Percentiles rank a stretch among this genome's conserved stretches.
These are phyloP conservation scores for Neonectria sp. DNA, from an alignment of 2,329 filamentous ascomycete species.

Conservation along the genomic window DNA sequence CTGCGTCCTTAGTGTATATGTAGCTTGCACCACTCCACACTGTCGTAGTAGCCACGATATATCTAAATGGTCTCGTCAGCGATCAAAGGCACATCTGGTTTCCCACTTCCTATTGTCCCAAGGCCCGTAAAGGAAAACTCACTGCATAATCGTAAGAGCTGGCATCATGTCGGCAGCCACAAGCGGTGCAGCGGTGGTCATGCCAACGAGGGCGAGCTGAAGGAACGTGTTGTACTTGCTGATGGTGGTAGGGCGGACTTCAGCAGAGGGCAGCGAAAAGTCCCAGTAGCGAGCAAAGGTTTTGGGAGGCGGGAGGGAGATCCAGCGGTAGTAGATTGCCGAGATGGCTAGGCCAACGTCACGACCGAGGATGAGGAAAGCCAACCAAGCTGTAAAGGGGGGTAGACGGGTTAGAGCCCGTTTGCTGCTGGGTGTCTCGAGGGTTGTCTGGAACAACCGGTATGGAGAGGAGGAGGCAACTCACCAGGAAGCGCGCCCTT, in stretches of 20 bases:
- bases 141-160: constrained; percentile 76
- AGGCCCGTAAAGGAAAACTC: constrained; percentile 52
- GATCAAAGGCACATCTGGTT: background rate
- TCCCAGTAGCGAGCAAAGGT: constrained; percentile 97
- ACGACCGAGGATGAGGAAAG: constrained; percentile 89
- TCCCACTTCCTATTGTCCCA: background rate
- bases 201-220: constrained; percentile 88
- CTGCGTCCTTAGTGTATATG: constrained; percentile 89
- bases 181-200: constrained; percentile 85
- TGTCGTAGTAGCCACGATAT: constrained; percentile 89
- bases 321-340: constrained; percentile 96
- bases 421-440: background rate
- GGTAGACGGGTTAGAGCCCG: background rate
- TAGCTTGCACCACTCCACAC: constrained; percentile 96
- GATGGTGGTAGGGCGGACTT: constrained; percentile 86
- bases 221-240: constrained; percentile 96
- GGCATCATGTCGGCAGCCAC: constrained; percentile 71
- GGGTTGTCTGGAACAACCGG: background rate
- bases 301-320: constrained; percentile 93
- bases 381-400: constrained; percentile 78
- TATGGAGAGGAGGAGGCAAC: constrained; percentile 47
- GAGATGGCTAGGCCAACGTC: constrained; percentile 87
- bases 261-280: constrained; percentile 90
- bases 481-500: constrained; percentile 86
- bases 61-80: constrained; percentile 65